Base-by-base conservation (phyloP, 495 filamentous ascomycete species). In the Penicillium maclennaniae region DNA sequence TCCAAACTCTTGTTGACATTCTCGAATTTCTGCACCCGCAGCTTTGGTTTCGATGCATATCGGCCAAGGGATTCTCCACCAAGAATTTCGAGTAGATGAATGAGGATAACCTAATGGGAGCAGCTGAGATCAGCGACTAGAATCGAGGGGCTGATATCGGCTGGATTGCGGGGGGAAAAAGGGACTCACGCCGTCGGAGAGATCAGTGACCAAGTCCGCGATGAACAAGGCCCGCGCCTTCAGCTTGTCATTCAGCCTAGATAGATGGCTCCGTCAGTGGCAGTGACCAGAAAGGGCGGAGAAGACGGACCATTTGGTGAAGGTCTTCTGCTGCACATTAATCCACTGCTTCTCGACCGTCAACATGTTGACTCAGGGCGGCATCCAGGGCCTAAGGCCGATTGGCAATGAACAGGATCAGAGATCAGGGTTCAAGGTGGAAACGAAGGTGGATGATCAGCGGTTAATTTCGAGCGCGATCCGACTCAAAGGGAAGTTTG, bases 311-410 rank as follows among this genome's bases (percentile, higher is more conserved):
- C 93, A 97, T 85, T 97, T 97, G 17, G 91, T 95, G 69, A 97
- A 97, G n/a, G 93, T 98, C 82, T 97, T 98, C 70, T 97, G 87
- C 76, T 97, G 92, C 64, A 96, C 92, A 63, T 85, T 89, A 64
- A 97, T 85, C 92, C 92, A 97, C 74, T 86, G 86, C 79, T 92
- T 88, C 77, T 96, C 83, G 60, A 83, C 77, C 69, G 79, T 71
- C 69, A 81, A 77, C 82, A 86, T 85, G 42, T 58, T 77, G 61
- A 50, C 61, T 53, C 49, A 55, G n/a, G 51, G 46, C 49, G 60
- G 65, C 70, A 73, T 73, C 49, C 68, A 72, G 81, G 65, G 67
- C 57, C 68, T 69, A 70, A 79, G 65, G 68, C 61, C 69, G 52
- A 60, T 49, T 58, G 60, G 59, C 61, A 59, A 56, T 44, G 38